phyloP scores from a whole-genome alignment of 164 flowering plant species.

The Hamamelis virginiana region DNA sequence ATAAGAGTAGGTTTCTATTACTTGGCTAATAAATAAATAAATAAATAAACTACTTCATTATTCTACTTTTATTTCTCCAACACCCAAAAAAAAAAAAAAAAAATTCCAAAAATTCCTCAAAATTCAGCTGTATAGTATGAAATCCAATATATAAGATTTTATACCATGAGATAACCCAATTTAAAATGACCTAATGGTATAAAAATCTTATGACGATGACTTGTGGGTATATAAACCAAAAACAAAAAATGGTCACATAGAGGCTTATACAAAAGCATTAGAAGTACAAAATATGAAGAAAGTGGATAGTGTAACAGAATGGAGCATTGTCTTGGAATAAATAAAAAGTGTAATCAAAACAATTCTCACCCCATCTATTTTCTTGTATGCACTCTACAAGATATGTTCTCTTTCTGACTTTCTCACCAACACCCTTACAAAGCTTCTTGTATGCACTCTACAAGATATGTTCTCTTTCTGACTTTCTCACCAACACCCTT shows the following conservation, averaged over 20 bases:
- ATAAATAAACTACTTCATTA: no score
- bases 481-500: conserved; percentile 4
- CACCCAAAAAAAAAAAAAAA: no score
- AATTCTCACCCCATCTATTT: conserved; percentile 3
- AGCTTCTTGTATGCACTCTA: conserved; percentile 11
- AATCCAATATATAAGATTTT: no score
- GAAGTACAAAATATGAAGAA: not conserved
- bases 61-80: no score
- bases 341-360: conserved; percentile 4
- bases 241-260: not conserved
- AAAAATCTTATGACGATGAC: no score
- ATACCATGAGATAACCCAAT: no score
- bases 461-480: conserved; percentile 4
- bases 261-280: not conserved
- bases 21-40: no score
- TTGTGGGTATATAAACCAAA: no score
- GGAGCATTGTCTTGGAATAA: not conserved
- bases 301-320: not conserved
- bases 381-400: conserved; percentile 9
- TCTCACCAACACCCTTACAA: conserved; percentile 8
- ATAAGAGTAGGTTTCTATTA: no score
- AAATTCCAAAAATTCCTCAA: no score
- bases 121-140: no score
- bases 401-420: not conserved
- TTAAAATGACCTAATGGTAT: no score